These are phyloP conservation scores for Fraxinus quadrangulata DNA, from an alignment of 257 asterid species.

Conservation along the genomic window DNA sequence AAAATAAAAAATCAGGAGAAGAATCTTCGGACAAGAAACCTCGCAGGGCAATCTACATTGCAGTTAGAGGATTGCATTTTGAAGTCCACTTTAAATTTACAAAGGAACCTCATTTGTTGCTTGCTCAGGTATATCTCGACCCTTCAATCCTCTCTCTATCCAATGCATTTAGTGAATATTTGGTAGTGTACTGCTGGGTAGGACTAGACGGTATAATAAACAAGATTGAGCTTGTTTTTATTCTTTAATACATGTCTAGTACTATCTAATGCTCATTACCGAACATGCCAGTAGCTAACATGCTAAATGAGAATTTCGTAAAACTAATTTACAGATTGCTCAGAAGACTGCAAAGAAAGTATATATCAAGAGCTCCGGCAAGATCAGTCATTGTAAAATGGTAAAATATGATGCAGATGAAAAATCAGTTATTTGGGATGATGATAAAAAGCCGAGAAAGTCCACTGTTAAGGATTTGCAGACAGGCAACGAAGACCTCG, in stretches of 20 bases:
- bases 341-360: slow-evolving; percentile 81
- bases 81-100: slow-evolving; percentile 52
- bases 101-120: slow-evolving; percentile 74
- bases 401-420: slow-evolving; percentile 81
- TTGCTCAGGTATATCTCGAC: slow-evolving; percentile 67
- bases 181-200: not conserved
- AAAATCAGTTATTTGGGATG: slow-evolving; percentile 81
- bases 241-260: not conserved
- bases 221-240: not conserved
- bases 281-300: not conserved
- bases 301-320: not conserved
- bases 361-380: slow-evolving; percentile 61
- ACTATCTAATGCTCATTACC: not conserved
- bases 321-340: slow-evolving; percentile 58
- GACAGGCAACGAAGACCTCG: slow-evolving; percentile 32
- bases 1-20: slow-evolving; percentile 20
- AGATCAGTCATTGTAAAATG: slow-evolving; percentile 72
- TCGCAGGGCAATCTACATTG: slow-evolving; percentile 39
- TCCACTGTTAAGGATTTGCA: slow-evolving; percentile 22
- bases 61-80: slow-evolving; percentile 43
- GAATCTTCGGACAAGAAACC: slow-evolving; percentile 16
- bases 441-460: slow-evolving; percentile 39
- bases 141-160: not conserved
- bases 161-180: not conserved
- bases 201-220: not conserved